A percentile compares a stretch with the other conserved stretches of the same genome.
Evolutionary conservation across 2,329 filamentous ascomycete genomes (phyloP).

Genomic region (Colletotrichum sublineola): DNA sequence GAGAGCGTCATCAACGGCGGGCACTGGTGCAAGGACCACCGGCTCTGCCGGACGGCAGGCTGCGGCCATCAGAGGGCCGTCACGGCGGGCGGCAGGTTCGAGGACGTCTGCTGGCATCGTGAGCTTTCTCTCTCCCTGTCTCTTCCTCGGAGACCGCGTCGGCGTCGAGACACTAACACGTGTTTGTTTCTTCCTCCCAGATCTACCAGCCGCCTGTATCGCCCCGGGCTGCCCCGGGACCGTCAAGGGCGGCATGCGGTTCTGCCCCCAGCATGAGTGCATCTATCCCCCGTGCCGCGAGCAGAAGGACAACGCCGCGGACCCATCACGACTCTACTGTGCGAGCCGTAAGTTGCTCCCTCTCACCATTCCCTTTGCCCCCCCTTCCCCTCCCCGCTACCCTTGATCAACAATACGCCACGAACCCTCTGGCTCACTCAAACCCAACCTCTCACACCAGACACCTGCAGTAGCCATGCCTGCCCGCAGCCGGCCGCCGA

Average conservation of each 20-base stretch:
- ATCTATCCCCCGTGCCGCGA: slow-evolving; percentile 30
- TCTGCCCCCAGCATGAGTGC: slow-evolving; percentile 40
- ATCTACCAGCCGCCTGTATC: slow-evolving; percentile 12
- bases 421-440: not conserved
- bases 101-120: slow-evolving; percentile 39
- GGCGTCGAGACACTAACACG: not conserved
- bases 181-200: not conserved
- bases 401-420: not conserved
- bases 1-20: slow-evolving; percentile 39
- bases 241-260: slow-evolving; percentile 6
- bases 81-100: slow-evolving; percentile 7
- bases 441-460: not conserved
- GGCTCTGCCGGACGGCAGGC: slow-evolving; percentile 41
- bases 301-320: slow-evolving; percentile 19
- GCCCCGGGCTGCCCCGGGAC: slow-evolving; percentile 2
- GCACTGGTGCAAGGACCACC: slow-evolving; percentile 42
- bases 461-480: slow-evolving; percentile 29
- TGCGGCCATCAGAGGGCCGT: slow-evolving; percentile 15
- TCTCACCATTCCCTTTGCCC: too few species aligned
- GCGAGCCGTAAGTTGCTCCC: slow-evolving; percentile 22
- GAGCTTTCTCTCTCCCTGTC: not conserved
- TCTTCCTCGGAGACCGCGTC: not conserved
- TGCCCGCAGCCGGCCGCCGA: slow-evolving; percentile 34
- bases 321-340: slow-evolving; percentile 29
- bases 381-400: not conserved